Percentiles rank a stretch among this genome's conserved stretches.
These are phyloP conservation scores for Cyphellophora attinorum DNA, from an alignment of 2,329 filamentous ascomycete species.

Conservation along the genomic window DNA sequence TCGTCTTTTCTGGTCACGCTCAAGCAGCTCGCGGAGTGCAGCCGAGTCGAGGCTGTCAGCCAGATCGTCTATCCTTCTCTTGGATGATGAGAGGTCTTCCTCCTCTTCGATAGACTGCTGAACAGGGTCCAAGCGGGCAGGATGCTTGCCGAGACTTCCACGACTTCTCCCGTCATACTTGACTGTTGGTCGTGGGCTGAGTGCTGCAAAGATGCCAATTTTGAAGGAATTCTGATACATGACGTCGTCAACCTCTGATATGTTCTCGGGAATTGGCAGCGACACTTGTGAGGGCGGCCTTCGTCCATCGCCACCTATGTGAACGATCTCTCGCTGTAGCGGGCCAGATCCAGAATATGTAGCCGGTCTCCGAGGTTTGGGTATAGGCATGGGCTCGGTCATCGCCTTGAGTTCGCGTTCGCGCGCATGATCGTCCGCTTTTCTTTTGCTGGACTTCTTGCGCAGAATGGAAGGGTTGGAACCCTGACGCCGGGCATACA, in stretches of 20 bases:
- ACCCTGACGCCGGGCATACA: conserved; percentile 49
- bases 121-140: conserved; percentile 8
- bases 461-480: conserved; percentile 49
- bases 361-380: conserved; percentile 56
- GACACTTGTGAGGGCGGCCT: conserved; percentile 64
- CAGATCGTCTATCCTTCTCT: conserved; percentile 55
- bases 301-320: conserved; percentile 51
- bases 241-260: conserved; percentile 60
- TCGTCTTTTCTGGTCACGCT: conserved; percentile 71
- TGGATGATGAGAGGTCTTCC: conserved; percentile 48
- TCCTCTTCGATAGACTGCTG: conserved; percentile 46
- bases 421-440: conserved; percentile 63
- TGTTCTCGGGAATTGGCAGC: conserved; percentile 62
- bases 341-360: conserved; percentile 47
- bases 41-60: conserved; percentile 79
- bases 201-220: conserved; percentile 67
- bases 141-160: conserved; percentile 33
- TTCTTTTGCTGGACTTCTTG: conserved; percentile 67
- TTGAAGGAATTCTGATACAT: conserved; percentile 71
- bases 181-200: conserved; percentile 76
- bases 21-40: conserved; percentile 79
- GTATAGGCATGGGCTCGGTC: conserved; percentile 54
- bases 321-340: conserved; percentile 55
- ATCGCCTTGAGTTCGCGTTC: conserved; percentile 85
- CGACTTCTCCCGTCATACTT: conserved; percentile 61